Conservation (phyloP, 768 basidiomycete genomes). For the Termitomyces sp. region DNA sequence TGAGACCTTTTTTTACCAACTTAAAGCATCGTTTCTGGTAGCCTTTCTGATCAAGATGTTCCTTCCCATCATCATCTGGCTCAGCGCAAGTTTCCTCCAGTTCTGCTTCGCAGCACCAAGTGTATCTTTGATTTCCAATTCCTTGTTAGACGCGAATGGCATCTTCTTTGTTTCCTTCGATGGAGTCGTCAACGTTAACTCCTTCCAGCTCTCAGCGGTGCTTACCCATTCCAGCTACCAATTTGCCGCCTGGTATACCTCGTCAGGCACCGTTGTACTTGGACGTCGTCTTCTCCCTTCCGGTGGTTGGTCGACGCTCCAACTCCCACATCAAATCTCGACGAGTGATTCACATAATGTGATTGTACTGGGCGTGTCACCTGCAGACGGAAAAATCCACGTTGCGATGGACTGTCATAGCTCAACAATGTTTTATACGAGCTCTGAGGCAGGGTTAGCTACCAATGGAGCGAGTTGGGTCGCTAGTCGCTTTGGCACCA, state of each 20-base stretch:
- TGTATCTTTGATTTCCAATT: constrained; percentile 33
- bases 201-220: constrained; percentile 38
- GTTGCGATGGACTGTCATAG: constrained; percentile 44
- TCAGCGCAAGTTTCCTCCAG: constrained; percentile 6
- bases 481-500: constrained; percentile 34
- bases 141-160: constrained; percentile 31
- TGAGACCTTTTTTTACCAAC: neutral
- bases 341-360: constrained; percentile 41
- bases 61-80: constrained; percentile 2
- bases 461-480: constrained; percentile 37
- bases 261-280: constrained; percentile 31
- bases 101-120: constrained; percentile 28
- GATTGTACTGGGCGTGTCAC: constrained; percentile 37
- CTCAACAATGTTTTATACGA: constrained; percentile 36
- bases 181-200: constrained; percentile 42
- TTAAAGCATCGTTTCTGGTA: neutral
- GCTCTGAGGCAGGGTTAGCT: constrained; percentile 33
- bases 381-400: constrained; percentile 39
- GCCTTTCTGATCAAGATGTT: constrained; percentile 3
- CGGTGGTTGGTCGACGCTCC: constrained; percentile 34
- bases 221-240: constrained; percentile 34
- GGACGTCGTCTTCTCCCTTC: constrained; percentile 35
- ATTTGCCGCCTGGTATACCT: constrained; percentile 43
- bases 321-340: constrained; percentile 35
- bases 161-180: constrained; percentile 42